Percentiles rank a stretch among this genome's conserved stretches.
Conservation (phyloP, 2,329 filamentous ascomycete genomes). For the Colletotrichum shisoi region DNA sequence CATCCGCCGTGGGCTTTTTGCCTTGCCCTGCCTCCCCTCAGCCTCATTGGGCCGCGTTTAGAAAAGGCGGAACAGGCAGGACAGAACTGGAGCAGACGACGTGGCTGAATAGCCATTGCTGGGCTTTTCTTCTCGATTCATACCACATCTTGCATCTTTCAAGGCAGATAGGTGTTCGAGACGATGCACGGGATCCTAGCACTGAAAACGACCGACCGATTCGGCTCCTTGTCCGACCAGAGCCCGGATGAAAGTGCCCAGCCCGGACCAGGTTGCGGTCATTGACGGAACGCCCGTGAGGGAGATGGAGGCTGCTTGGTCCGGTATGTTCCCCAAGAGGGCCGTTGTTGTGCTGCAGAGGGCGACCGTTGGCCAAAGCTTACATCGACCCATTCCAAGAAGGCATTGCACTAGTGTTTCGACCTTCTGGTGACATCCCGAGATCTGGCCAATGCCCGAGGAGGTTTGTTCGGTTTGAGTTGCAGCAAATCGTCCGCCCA, state of each 20-base stretch:
- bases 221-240: slow-evolving; percentile 6
- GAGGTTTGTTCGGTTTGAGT: slow-evolving; percentile 33
- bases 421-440: slow-evolving; percentile 34
- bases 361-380: slow-evolving; percentile 34
- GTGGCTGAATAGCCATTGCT: neutral
- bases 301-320: slow-evolving; percentile 19
- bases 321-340: slow-evolving; percentile 30
- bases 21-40: slow-evolving; percentile 6
- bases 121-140: slow-evolving; percentile 4
- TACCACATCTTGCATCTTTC: slow-evolving; percentile 19
- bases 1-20: slow-evolving; percentile 2
- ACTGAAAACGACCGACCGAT: slow-evolving; percentile 27
- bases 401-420: slow-evolving; percentile 37
- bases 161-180: slow-evolving; percentile 26
- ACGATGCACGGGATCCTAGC: slow-evolving; percentile 28
- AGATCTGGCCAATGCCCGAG: slow-evolving; percentile 31
- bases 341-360: slow-evolving; percentile 22
- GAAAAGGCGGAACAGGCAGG: neutral
- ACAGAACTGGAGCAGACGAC: neutral
- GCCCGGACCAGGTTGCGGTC: slow-evolving; percentile 29
- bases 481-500: slow-evolving; percentile 30
- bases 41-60: neutral
- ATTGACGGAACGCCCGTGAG: slow-evolving; percentile 18
- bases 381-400: slow-evolving; percentile 31
- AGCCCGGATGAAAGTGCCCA: slow-evolving; percentile 16